Conservation (phyloP, 148 eudicot genomes). For the Limonium bicolor region DNA sequence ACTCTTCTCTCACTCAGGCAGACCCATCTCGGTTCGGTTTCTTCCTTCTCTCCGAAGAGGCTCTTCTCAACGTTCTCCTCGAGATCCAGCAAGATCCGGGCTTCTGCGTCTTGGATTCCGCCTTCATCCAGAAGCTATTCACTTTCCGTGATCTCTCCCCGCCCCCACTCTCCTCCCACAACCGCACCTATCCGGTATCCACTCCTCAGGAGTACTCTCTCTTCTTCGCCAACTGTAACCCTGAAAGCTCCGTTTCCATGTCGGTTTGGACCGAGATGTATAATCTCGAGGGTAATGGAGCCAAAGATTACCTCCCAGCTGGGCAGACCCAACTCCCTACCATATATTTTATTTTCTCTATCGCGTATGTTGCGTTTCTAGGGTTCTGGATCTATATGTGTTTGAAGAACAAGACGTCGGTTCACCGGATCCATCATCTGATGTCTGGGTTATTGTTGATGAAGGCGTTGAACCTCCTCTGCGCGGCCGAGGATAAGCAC, state of each 20-base stretch:
- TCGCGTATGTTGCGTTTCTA: slow-evolving; percentile 10
- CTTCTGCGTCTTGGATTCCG: slow-evolving; percentile 4
- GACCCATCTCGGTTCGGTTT: slow-evolving; percentile 62
- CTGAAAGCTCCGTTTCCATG: slow-evolving; percentile 9
- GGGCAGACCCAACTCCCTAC: slow-evolving; percentile 20
- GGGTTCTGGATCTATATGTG: slow-evolving; percentile 16
- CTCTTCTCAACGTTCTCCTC: slow-evolving; percentile 60
- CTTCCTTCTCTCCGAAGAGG: slow-evolving; percentile 70
- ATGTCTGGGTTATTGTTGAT: slow-evolving; percentile 20
- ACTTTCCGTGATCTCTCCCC: slow-evolving; percentile 4
- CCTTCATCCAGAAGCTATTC: slow-evolving; percentile 1
- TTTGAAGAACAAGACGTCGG: slow-evolving; percentile 12
- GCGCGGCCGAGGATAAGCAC: slow-evolving; percentile 29
- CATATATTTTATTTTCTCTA: slow-evolving; percentile 17
- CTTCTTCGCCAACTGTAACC: slow-evolving; percentile 18
- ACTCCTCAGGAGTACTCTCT: background rate
- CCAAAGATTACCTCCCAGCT: slow-evolving; percentile 26
- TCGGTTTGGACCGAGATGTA: slow-evolving; percentile 19
- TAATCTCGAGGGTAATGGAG: slow-evolving; percentile 15
- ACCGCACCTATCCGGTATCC: background rate
- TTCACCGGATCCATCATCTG: slow-evolving; percentile 18
- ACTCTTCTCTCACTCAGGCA: slow-evolving; percentile 26
- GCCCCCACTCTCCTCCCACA: background rate
- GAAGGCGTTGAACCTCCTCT: slow-evolving; percentile 22
- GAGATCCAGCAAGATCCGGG: slow-evolving; percentile 31